These are phyloP conservation scores for Chalara sp. DNA, from an alignment of 2,329 filamentous ascomycete species.

Conservation along the genomic window DNA sequence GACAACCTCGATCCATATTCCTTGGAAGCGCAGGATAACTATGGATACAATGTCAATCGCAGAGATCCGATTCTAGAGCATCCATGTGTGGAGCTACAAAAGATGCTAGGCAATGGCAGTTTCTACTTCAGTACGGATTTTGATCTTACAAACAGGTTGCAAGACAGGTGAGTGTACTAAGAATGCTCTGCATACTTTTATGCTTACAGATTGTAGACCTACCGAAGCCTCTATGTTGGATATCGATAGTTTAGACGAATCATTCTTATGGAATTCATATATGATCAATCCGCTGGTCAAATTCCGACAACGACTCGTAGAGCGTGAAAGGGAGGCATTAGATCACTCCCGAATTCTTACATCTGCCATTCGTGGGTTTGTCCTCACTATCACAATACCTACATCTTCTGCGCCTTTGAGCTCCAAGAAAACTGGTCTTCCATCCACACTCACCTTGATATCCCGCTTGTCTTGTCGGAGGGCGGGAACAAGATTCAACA, in stretches of 20 bases:
- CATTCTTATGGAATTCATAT: slow-evolving; percentile 96
- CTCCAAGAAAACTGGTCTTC: slow-evolving; percentile 59
- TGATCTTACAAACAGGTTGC: slow-evolving; percentile 86
- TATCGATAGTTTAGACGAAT: slow-evolving; percentile 86
- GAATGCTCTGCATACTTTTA: neutral
- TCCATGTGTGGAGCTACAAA: slow-evolving; percentile 84
- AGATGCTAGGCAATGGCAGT: slow-evolving; percentile 83
- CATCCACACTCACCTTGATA: slow-evolving; percentile 81
- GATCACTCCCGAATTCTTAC: slow-evolving; percentile 85
- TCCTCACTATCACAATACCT: slow-evolving; percentile 78
- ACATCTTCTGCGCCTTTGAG: slow-evolving; percentile 67
- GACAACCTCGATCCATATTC: slow-evolving; percentile 33
- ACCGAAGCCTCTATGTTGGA: slow-evolving; percentile 75
- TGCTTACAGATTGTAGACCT: slow-evolving; percentile 42
- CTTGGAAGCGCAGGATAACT: slow-evolving; percentile 24
- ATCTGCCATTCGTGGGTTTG: slow-evolving; percentile 90
- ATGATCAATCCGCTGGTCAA: slow-evolving; percentile 92
- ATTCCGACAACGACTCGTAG: slow-evolving; percentile 76
- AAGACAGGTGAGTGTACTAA: slow-evolving; percentile 58
- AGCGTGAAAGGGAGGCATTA: slow-evolving; percentile 68
- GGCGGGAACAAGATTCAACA: slow-evolving; percentile 93
- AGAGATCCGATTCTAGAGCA: slow-evolving; percentile 72
- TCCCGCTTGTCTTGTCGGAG: slow-evolving; percentile 85
- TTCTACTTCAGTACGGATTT: slow-evolving; percentile 99
- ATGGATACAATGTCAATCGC: slow-evolving; percentile 49